A percentile compares a stretch with the other conserved stretches of the same genome.
Evolutionary conservation across 305 asterid species (phyloP).

Genomic region (Coffea humblotiana): DNA sequence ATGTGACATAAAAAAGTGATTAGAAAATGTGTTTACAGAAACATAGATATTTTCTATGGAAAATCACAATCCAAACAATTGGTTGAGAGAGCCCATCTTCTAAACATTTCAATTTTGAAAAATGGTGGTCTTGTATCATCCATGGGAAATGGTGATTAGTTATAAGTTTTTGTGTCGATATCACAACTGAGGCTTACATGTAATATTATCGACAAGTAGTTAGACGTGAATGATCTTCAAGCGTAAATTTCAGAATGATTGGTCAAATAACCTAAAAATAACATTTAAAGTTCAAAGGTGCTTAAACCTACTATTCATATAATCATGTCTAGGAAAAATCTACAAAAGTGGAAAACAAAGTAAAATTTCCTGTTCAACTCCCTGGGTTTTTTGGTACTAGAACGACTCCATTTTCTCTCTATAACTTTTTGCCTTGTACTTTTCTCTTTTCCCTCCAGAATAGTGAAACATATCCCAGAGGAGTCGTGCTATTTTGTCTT

Average conservation of each 20-base stretch:
- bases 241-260: not conserved
- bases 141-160: too few relatives aligned
- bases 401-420: not conserved
- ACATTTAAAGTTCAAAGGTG: not conserved
- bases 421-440: too few relatives aligned
- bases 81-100: not conserved
- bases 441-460: not conserved
- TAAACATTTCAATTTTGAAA: not conserved
- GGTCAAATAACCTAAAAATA: not conserved
- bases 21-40: too few relatives aligned
- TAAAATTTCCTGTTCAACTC: not conserved
- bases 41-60: too few relatives aligned
- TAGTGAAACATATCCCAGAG: not conserved
- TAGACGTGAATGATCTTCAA: too few relatives aligned
- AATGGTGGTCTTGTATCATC: not conserved
- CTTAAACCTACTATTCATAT: not conserved
- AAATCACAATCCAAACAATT: too few relatives aligned
- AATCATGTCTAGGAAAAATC: not conserved
- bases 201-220: too few relatives aligned
- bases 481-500: not conserved
- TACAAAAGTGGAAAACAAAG: not conserved
- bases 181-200: too few relatives aligned
- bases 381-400: not conserved
- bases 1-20: too few relatives aligned
- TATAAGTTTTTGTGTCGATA: too few relatives aligned